Evolutionary conservation across 2,329 filamentous ascomycete species (phyloP).

Genomic region (Trichoderma breve): DNA sequence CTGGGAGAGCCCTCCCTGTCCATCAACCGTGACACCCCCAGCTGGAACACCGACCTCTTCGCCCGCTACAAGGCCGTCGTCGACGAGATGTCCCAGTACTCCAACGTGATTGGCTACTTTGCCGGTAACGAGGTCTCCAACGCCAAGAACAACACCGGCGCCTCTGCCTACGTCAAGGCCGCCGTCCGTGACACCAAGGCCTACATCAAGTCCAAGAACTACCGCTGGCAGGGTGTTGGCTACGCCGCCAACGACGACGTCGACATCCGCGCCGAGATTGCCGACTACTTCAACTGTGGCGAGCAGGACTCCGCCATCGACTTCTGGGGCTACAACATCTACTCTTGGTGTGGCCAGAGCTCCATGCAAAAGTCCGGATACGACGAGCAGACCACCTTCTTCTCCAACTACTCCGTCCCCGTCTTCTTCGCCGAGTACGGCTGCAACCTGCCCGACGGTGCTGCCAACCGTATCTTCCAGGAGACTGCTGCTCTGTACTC

Average conservation of each 20-base stretch:
- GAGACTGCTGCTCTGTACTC: constrained; percentile 83
- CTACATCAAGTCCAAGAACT: constrained; percentile 79
- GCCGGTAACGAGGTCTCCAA: constrained; percentile 98
- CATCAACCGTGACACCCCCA: constrained; percentile 77
- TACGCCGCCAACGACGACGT: constrained; percentile 95
- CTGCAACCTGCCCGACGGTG: constrained; percentile 69
- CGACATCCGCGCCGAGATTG: constrained; percentile 75
- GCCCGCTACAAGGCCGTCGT: constrained; percentile 80
- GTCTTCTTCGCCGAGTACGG: constrained; percentile 99
- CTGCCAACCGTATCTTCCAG: constrained; percentile 71
- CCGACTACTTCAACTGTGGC: constrained; percentile 94
- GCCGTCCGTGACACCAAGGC: constrained; percentile 94
- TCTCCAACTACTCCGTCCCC: constrained; percentile 83
- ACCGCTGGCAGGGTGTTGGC: constrained; percentile 81
- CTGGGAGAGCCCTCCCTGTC: constrained; percentile 77
- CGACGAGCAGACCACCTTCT: constrained; percentile 79
- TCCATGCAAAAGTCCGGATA: constrained; percentile 76
- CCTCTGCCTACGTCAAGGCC: constrained; percentile 94
- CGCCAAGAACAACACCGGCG: constrained; percentile 79
- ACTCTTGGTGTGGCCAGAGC: constrained; percentile 95
- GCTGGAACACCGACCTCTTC: constrained; percentile 78
- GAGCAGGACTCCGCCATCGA: constrained; percentile 65
- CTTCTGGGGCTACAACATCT: constrained; percentile 99
- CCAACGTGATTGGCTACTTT: constrained; percentile 95
- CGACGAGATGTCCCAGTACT: constrained; percentile 76